These are phyloP conservation scores for Trapa bicornis DNA, from an alignment of 345 rosid species.

Conservation along the genomic window DNA sequence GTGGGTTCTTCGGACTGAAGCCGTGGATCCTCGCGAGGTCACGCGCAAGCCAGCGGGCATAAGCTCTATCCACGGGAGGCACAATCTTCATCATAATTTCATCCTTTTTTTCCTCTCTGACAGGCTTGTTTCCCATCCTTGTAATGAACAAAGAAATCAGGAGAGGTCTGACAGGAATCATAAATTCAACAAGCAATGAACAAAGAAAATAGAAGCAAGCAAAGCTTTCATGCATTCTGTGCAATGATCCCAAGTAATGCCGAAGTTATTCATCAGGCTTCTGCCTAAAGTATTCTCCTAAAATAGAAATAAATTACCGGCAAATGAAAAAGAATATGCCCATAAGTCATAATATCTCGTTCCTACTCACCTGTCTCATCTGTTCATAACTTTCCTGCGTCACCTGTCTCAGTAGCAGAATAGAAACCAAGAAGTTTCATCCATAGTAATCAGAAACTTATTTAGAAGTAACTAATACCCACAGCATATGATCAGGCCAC, in stretches of 20 bases:
- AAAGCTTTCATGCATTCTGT: not conserved
- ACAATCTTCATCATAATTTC: constrained; percentile 33
- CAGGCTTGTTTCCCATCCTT: constrained; percentile 65
- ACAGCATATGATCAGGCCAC: not conserved
- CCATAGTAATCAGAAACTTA: not conserved
- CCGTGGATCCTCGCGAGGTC: constrained; percentile 65
- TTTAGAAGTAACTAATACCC: not conserved
- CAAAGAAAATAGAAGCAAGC: not conserved
- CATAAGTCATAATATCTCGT: not conserved
- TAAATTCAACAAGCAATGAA: not conserved
- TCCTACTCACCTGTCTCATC: not conserved
- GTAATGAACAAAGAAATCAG: not conserved
- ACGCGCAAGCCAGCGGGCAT: constrained; percentile 59
- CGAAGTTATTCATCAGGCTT: not conserved
- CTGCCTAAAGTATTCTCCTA: not conserved
- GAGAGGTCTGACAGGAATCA: not conserved
- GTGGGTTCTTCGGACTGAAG: constrained; percentile 30
- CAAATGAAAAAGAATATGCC: not conserved
- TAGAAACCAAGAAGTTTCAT: not conserved
- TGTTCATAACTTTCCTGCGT: not conserved
- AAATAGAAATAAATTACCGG: not conserved
- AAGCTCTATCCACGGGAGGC: constrained; percentile 55
- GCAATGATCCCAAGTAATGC: not conserved
- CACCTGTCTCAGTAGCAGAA: not conserved
- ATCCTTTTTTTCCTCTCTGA: constrained; percentile 45